Conservation (phyloP, 768 basidiomycete genomes). For the Hypsizygus marmoreus region DNA sequence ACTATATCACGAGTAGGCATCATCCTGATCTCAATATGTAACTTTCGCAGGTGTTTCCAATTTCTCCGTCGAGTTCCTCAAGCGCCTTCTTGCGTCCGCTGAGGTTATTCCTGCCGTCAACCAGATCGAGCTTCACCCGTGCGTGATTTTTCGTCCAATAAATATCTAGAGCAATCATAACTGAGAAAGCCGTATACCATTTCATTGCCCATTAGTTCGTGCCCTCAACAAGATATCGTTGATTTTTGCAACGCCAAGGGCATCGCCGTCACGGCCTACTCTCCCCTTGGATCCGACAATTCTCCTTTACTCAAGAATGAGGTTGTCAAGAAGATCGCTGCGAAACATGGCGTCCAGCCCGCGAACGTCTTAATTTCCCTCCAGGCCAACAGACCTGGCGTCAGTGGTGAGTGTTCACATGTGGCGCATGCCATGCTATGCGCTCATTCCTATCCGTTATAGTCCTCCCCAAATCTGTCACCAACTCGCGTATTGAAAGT, state of each 20-base stretch:
- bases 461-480: conserved; percentile 81
- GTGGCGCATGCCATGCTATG: neutral
- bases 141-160: conserved; percentile 25
- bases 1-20: conserved; percentile 7
- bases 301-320: conserved; percentile 67
- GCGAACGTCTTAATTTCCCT: conserved; percentile 74
- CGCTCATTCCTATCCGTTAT: neutral
- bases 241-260: conserved; percentile 62
- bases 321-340: conserved; percentile 61
- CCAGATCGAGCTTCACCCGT: conserved; percentile 80
- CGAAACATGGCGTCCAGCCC: conserved; percentile 56
- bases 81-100: conserved; percentile 57
- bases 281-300: conserved; percentile 72
- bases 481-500: conserved; percentile 61
- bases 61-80: conserved; percentile 64
- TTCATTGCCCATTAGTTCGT: conserved; percentile 39
- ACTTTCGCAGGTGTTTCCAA: conserved; percentile 65
- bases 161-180: no score
- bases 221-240: conserved; percentile 67
- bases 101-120: conserved; percentile 74
- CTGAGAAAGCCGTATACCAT: no score
- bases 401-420: conserved; percentile 42
- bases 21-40: neutral
- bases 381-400: conserved; percentile 66
- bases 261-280: conserved; percentile 77